A percentile compares a stretch with the other conserved stretches of the same genome.
Evolutionary conservation across 306 rosid species (phyloP).

Genomic region (Canavalia gladiata): DNA sequence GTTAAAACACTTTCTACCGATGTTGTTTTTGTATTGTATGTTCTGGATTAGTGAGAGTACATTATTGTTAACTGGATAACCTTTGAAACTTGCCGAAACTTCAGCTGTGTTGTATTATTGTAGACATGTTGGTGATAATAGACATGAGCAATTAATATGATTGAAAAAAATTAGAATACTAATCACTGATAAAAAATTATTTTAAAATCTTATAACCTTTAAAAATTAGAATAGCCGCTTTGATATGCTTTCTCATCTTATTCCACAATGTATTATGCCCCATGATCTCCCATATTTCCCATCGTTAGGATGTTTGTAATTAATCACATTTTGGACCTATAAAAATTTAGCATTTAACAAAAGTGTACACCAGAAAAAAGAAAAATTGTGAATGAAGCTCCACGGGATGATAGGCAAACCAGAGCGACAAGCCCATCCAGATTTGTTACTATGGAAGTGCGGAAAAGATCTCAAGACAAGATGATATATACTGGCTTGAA

Average conservation of each 20-base stretch:
- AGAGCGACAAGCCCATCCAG: neutral
- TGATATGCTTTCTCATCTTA: too few species aligned
- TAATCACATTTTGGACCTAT: neutral
- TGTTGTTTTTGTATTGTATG: neutral
- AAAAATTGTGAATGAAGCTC: neutral
- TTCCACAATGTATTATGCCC: neutral
- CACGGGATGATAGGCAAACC: neutral
- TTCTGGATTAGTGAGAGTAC: neutral
- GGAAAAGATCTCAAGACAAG: neutral
- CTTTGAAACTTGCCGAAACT: neutral
- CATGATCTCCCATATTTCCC: neutral
- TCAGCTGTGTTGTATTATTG: neutral
- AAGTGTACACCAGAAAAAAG: neutral
- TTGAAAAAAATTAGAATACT: too few species aligned
- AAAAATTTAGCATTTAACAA: neutral
- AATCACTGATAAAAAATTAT: too few species aligned
- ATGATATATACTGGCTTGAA: slow-evolving; percentile 2
- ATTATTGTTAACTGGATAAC: neutral
- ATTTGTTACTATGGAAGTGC: neutral
- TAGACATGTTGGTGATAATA: neutral
- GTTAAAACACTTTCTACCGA: neutral
- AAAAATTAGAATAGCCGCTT: too few species aligned
- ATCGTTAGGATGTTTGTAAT: neutral
- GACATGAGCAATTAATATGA: too few species aligned
- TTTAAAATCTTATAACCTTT: too few species aligned